These are phyloP conservation scores for Ogataea neopini DNA, from an alignment of 805 yeast genomes.

Conservation along the genomic window DNA sequence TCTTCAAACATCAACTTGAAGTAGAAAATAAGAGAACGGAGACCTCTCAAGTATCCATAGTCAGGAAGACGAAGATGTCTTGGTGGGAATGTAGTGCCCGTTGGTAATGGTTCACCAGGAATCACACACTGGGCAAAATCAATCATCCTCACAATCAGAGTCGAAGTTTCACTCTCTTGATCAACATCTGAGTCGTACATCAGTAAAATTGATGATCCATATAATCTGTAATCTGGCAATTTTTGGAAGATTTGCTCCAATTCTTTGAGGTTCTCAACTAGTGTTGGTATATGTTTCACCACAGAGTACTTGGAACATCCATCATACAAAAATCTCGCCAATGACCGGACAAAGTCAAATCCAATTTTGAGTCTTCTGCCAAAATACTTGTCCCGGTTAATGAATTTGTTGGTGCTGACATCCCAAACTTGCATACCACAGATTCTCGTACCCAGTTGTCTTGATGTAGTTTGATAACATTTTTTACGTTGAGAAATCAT, in stretches of 20 bases:
- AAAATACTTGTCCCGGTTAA: slow-evolving; percentile 85
- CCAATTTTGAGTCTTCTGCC: slow-evolving; percentile 80
- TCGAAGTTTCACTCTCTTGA: slow-evolving; percentile 17
- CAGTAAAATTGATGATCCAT: slow-evolving; percentile 85
- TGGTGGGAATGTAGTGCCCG: slow-evolving; percentile 67
- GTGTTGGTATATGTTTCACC: slow-evolving; percentile 61
- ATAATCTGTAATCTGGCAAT: slow-evolving; percentile 77
- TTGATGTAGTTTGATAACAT: slow-evolving; percentile 79
- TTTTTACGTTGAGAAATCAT: slow-evolving; percentile 77
- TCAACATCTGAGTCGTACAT: slow-evolving; percentile 76
- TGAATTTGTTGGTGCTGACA: slow-evolving; percentile 42
- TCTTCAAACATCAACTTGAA: slow-evolving; percentile 59
- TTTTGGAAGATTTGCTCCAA: slow-evolving; percentile 54
- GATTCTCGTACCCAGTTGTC: slow-evolving; percentile 82
- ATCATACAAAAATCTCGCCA: slow-evolving; percentile 78
- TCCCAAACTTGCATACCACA: slow-evolving; percentile 95
- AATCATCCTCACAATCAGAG: slow-evolving; percentile 65
- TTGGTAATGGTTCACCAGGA: slow-evolving; percentile 50
- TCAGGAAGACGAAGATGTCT: slow-evolving; percentile 64
- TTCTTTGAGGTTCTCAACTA: slow-evolving; percentile 61
- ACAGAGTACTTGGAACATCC: slow-evolving; percentile 63
- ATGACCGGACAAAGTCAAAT: slow-evolving; percentile 69
- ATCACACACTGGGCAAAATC: slow-evolving; percentile 95
- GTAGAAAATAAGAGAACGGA: slow-evolving; percentile 69
- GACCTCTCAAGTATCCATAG: slow-evolving; percentile 81